Evolutionary conservation across 805 yeast genomes (phyloP).

Genomic region (Pichia cephalocereana): DNA sequence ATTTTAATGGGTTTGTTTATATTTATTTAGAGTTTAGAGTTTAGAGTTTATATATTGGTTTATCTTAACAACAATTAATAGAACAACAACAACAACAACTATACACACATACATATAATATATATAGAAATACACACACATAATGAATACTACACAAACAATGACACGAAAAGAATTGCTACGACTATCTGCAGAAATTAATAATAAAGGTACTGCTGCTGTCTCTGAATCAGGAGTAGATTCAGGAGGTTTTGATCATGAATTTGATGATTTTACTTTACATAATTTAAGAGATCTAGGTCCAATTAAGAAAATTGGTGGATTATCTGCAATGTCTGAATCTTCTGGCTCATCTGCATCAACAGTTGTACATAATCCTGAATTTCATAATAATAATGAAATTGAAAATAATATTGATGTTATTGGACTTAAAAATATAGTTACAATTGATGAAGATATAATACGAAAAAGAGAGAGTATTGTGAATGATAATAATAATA

Average conservation of each 20-base stretch:
- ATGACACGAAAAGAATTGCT: neutral
- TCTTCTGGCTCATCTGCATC: conserved; percentile 23
- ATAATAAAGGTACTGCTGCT: no score
- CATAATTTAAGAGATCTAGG: conserved; percentile 4
- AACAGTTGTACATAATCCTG: conserved; percentile 18
- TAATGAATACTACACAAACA: neutral
- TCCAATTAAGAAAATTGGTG: neutral
- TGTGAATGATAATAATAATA: neutral
- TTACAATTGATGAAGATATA: neutral
- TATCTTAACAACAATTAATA: no score
- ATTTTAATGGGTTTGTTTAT: no score
- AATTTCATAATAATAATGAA: neutral
- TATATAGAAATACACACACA: neutral
- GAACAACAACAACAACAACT: no score
- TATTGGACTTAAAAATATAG: neutral
- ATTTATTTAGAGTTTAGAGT: no score
- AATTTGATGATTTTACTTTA: conserved; percentile 13
- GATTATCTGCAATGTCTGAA: conserved; percentile 12
- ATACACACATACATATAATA: neutral
- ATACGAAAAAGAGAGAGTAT: neutral
- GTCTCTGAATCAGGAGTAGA: no score
- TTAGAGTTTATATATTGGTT: no score
- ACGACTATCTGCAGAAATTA: neutral
- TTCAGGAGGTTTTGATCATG: neutral
- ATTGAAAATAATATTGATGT: conserved; percentile 2